Evolutionary conservation across 1,284 basidiomycete species (phyloP).

Genomic region (Takashimella tepidaria): DNA sequence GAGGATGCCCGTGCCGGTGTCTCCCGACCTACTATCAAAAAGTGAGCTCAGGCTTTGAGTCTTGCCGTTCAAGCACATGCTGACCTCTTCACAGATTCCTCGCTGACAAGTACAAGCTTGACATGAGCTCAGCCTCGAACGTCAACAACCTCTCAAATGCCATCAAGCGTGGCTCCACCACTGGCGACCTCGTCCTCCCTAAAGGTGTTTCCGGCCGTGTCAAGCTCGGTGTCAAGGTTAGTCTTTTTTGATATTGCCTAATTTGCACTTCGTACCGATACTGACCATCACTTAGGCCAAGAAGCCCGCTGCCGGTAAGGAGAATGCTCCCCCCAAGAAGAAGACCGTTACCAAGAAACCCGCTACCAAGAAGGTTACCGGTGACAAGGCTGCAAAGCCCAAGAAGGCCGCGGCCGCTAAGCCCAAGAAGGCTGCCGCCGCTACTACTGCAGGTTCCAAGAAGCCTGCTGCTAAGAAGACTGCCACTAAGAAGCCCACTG

Average conservation of each 20-base stretch:
- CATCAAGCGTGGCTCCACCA: slow-evolving; percentile 71
- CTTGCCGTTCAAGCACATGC: slow-evolving; percentile 11
- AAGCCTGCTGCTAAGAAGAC: slow-evolving; percentile 37
- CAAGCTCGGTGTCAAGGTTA: slow-evolving; percentile 61
- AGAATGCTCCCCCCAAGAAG: slow-evolving; percentile 48
- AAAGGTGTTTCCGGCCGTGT: slow-evolving; percentile 80
- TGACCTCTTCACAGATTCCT: slow-evolving; percentile 55
- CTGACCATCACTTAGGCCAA: slow-evolving; percentile 8
- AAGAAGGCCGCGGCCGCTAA: slow-evolving; percentile 1
- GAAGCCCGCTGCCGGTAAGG: slow-evolving; percentile 52
- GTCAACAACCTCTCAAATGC: slow-evolving; percentile 74
- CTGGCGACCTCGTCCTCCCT: slow-evolving; percentile 72
- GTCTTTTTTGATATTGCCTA: slow-evolving; percentile 8
- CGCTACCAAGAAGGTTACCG: slow-evolving; percentile 38
- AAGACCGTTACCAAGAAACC: slow-evolving; percentile 24
- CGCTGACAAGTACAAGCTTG: slow-evolving; percentile 70
- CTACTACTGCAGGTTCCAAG: slow-evolving; percentile 21
- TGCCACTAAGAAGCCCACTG: slow-evolving; percentile 32
- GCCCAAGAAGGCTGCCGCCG: slow-evolving; percentile 20
- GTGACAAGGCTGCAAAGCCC: slow-evolving; percentile 22
- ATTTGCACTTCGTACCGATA: neutral
- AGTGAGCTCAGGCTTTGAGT: slow-evolving; percentile 55
- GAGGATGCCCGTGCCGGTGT: slow-evolving; percentile 79
- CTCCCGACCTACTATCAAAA: slow-evolving; percentile 88
- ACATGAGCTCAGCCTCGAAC: slow-evolving; percentile 66